Evolutionary conservation across 2,329 filamentous ascomycete species (phyloP), one percentile per base, ranked within the genome.

Genomic region (Diaporthe helianthi): DNA sequence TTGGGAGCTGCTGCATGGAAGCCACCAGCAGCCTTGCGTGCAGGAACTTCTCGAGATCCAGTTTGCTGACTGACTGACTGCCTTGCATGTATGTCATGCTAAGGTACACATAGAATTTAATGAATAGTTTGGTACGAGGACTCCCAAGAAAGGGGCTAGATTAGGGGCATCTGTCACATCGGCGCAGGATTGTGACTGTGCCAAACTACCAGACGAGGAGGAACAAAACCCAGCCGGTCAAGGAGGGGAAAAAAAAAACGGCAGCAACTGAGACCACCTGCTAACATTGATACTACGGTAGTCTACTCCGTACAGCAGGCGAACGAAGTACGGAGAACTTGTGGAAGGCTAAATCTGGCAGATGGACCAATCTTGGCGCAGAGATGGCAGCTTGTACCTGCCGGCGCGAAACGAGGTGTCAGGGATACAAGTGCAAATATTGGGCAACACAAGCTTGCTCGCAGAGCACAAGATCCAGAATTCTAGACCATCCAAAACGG

Each of bases 91-190:
- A 15, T 47, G 31, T 6, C 33, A 33, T 33, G 9, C 33, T 33
- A 10, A 33, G 33, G 33, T 17, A 6, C 36, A 19, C n/a, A 9
- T 36, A 22, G 44, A 47, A n/a, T 19, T 19, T 9, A 33, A 33
- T 33, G 44, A 22, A 46, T 19, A n/a, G n/a, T 63, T 26, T 26
- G 58, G 41, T 63, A 49, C 58, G 58, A 63, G 29, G 44, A 26
- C 17, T 33, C 58, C 58, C 26, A 36, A 63, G 58, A 63, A 63
- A 63, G 58, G 58, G 41, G 58, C 58, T 63, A 63, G 58, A 63
- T 63, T 49, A 63, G 58, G 41, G 58, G 29, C 58, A 49, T 13
- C 55, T 61, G 55, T 61, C 55, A 61, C 24, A 41, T 61, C 55
- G 22, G 15, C 22, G 36, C 12, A 41, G 15, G 53, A 58, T 58